A percentile compares a stretch with the other conserved stretches of the same genome.
Evolutionary conservation across 2,329 filamentous ascomycete species (phyloP).

Genomic region (Diaporthe sp.): DNA sequence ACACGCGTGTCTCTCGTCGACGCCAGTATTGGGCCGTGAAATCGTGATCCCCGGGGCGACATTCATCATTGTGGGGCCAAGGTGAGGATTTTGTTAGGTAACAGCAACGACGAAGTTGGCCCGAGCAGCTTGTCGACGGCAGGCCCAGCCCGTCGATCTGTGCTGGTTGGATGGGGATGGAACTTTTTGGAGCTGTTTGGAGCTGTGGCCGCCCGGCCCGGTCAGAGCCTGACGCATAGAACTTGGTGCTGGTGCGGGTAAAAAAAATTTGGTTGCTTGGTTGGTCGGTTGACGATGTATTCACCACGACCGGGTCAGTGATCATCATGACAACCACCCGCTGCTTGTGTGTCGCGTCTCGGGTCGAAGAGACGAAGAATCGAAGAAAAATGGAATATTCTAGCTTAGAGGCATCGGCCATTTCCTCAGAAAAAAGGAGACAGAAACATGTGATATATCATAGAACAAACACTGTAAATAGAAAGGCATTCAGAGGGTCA

Average conservation of each 20-base stretch:
- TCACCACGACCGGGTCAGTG: slow-evolving; percentile 31
- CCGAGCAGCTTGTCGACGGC: slow-evolving; percentile 32
- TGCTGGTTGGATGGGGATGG: slow-evolving; percentile 19
- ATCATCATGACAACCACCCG: slow-evolving; percentile 10
- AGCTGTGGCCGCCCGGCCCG: slow-evolving; percentile 18
- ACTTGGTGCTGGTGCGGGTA: background rate
- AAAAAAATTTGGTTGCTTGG: background rate
- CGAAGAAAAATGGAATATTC: background rate
- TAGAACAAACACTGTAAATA: slow-evolving; percentile 16
- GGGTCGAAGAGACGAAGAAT: background rate
- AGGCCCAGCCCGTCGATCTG: slow-evolving; percentile 32
- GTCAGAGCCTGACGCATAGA: slow-evolving; percentile 30
- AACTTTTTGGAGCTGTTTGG: slow-evolving; percentile 13
- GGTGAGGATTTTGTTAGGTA: slow-evolving; percentile 23
- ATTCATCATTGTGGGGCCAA: slow-evolving; percentile 21
- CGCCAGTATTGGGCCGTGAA: slow-evolving; percentile 23
- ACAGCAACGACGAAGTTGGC: slow-evolving; percentile 13
- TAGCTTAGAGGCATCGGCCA: background rate
- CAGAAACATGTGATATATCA: slow-evolving; percentile 7
- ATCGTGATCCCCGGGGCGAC: slow-evolving; percentile 29
- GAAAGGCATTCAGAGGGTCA: background rate
- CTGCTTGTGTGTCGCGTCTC: background rate
- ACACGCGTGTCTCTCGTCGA: slow-evolving; percentile 11
- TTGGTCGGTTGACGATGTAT: slow-evolving; percentile 4
- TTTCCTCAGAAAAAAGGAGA: background rate